Evolutionary conservation across 2,329 filamentous ascomycete genomes (phyloP).

Genomic region (Tolypocladium paradoxum): DNA sequence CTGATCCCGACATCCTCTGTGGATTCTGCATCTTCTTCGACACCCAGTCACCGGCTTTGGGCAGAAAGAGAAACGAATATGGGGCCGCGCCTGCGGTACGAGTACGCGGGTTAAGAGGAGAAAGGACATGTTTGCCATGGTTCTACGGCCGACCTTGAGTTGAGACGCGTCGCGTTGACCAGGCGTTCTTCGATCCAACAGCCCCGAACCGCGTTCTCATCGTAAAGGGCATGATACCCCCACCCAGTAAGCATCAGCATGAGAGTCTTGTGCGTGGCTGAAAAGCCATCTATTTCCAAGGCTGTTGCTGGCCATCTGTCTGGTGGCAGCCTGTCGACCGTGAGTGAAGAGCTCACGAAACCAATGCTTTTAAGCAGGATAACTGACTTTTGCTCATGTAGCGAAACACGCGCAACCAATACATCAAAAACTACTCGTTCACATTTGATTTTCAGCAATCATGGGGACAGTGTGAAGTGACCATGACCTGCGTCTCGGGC

Average conservation of each 20-base stretch:
- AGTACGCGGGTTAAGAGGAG: too few relatives aligned
- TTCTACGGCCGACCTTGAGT: not conserved
- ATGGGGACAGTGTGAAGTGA: constrained; percentile 76
- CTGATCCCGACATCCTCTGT: not conserved
- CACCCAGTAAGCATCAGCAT: constrained; percentile 18
- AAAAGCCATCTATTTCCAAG: constrained; percentile 87
- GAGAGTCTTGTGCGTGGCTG: constrained; percentile 44
- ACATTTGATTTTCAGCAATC: constrained; percentile 71
- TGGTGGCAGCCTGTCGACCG: constrained; percentile 60
- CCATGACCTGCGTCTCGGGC: constrained; percentile 87
- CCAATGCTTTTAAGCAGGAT: not conserved
- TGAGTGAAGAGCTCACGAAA: constrained; percentile 30
- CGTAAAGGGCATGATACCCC: not conserved
- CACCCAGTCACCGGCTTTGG: not conserved
- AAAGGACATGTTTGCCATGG: not conserved
- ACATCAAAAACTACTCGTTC: constrained; percentile 91
- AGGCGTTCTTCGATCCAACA: not conserved
- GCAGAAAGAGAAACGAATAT: not conserved
- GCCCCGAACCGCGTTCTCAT: not conserved
- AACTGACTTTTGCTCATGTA: constrained; percentile 24
- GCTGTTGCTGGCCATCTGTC: constrained; percentile 84
- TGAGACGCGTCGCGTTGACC: not conserved
- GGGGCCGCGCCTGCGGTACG: not conserved
- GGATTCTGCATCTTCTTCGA: not conserved
- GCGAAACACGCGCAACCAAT: constrained; percentile 60